phyloP scores from a whole-genome alignment of 306 rosid species.

The Parietaria judaica region DNA sequence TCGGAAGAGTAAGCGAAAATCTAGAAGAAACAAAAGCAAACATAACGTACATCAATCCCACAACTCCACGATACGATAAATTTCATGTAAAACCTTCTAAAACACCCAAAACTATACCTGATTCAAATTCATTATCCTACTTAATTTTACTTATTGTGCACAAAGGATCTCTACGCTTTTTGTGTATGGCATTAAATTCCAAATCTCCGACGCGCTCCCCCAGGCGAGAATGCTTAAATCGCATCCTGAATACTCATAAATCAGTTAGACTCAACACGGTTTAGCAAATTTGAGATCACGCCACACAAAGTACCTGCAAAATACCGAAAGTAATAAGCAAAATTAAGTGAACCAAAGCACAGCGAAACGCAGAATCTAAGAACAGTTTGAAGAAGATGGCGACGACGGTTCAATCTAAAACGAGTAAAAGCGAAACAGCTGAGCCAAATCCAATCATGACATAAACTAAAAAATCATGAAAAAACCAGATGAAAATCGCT shows the following conservation, averaged over 20 bases:
- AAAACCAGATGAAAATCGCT: no score
- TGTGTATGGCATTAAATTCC: constrained; percentile 16
- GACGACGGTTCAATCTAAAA: no score
- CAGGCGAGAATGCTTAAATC: constrained; percentile 13
- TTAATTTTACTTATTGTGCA: constrained; percentile 7
- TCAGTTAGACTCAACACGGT: constrained; percentile 9
- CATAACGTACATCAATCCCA: constrained; percentile 1
- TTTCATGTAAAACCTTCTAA: background rate
- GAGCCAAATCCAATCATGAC: no score
- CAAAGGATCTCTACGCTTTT: constrained; percentile 4
- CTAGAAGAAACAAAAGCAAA: constrained; percentile 7
- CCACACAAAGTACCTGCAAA: constrained; percentile 28
- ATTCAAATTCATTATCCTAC: constrained; percentile 3
- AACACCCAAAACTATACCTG: background rate
- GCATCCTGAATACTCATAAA: constrained; percentile 11
- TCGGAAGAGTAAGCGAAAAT: constrained; percentile 9
- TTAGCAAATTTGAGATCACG: background rate
- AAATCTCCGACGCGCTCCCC: constrained; percentile 16
- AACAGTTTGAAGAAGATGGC: no score
- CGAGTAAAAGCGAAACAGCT: no score
- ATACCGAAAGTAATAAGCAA: background rate
- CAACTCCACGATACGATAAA: background rate
- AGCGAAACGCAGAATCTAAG: no score
- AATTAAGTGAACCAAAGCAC: background rate
- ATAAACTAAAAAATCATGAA: no score